phyloP scores from a whole-genome alignment of 768 basidiomycete species.

The Phylloporus sp. region DNA sequence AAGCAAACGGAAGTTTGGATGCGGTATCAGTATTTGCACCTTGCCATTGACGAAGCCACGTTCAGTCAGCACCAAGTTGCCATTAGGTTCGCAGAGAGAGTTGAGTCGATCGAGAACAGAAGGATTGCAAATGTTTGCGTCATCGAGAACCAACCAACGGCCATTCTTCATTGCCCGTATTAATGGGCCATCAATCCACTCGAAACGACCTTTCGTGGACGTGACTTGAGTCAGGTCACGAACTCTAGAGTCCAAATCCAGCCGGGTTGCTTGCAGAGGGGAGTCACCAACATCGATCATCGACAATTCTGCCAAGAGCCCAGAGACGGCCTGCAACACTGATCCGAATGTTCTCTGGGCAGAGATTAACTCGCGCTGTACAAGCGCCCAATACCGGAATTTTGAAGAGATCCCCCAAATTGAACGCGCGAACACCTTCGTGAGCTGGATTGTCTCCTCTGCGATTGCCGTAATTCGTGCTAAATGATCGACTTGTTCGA shows the following conservation, averaged over 20 bases:
- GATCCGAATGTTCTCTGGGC: conserved; percentile 14
- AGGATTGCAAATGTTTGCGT: conserved; percentile 90
- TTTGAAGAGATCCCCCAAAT: conserved; percentile 15
- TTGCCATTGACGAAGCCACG: conserved; percentile 76
- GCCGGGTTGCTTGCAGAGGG: conserved; percentile 10
- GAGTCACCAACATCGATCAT: conserved; percentile 6
- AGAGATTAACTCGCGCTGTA: conserved; percentile 17
- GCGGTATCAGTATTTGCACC: conserved; percentile 72
- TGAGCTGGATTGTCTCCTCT: conserved; percentile 36
- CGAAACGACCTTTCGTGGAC: conserved; percentile 56
- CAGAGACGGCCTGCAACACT: conserved; percentile 22
- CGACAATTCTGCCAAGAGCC: conserved; percentile 28
- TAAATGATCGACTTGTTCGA: conserved; percentile 80
- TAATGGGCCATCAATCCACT: conserved; percentile 94
- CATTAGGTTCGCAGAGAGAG: conserved; percentile 87
- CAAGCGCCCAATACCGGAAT: conserved; percentile 11
- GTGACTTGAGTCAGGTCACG: conserved; percentile 17
- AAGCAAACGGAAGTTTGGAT: conserved; percentile 86
- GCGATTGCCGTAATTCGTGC: conserved; percentile 36
- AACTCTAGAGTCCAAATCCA: conserved; percentile 20
- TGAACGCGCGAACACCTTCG: conserved; percentile 39
- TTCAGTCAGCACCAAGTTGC: conserved; percentile 81
- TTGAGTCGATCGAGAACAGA: conserved; percentile 96
- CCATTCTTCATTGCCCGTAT: conserved; percentile 81
- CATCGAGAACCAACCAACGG: conserved; percentile 86